Evolutionary conservation across 2,329 filamentous ascomycete species (phyloP), one percentile per base, ranked within the genome.

Genomic region (Pseudocercospora cruenta): DNA sequence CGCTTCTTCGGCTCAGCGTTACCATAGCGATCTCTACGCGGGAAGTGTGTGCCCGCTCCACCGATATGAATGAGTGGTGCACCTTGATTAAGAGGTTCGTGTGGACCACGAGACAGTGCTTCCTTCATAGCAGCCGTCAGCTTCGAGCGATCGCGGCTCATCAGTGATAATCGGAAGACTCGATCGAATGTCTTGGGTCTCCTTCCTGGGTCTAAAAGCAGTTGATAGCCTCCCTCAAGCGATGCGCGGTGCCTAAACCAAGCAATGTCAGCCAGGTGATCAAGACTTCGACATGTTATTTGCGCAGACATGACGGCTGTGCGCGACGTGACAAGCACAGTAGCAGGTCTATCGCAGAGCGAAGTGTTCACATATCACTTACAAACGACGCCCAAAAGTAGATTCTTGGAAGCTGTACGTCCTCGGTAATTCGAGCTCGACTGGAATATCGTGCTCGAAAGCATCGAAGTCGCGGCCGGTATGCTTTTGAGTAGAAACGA

Each of bases 381-480:
- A 53, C 4, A 96, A 80, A 4, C 90, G 85, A 7, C 91, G 87
- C 10, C 88, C 88, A 71, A 96, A 94, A 0, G 85, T 88, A 1
- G 82, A 80, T 75, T 94, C 91, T 26, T 87, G 82, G 64, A 86
- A 84, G 9, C 87, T 83, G 74, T 89, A 89, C 0, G 87, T 88
- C 22, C 76, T 80, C 0, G 86, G 85, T 21, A 67, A 70, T 58
- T 8, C 45, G 28, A 28, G 58, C 65, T 26, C 74, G 4, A 33
- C 70, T 36, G 67, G 66, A 4, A 66, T n/a, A 12, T 69, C 60
- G 8, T 66, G 19, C 5, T 58, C 33, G 51, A 66, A 62, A 14
- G 60, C 28, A 24, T 66, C 63, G 19, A 67, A 67, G 21, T 61
- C 51, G 6, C n/a, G 21, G 28, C 21, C 26, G 39, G 7, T 26